Evolutionary conservation across 805 yeast genomes (phyloP).

Genomic region (Candida sakaeoensis): DNA sequence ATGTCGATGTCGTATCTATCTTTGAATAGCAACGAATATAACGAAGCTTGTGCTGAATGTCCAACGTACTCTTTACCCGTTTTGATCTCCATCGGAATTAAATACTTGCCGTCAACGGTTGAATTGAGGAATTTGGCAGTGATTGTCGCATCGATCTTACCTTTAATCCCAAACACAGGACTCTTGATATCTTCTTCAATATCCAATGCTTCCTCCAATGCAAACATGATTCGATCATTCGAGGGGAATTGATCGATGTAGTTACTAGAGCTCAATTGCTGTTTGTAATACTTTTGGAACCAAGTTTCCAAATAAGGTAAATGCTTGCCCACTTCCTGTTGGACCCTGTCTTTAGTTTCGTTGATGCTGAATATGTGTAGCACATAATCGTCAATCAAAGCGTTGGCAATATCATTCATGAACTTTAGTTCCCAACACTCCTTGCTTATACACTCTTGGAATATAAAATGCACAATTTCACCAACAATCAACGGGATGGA

Average conservation of each 20-base stretch:
- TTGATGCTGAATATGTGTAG: constrained; percentile 56
- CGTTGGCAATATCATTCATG: constrained; percentile 37
- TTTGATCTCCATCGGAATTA: constrained; percentile 85
- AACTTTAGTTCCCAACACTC: constrained; percentile 34
- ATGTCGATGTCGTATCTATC: constrained; percentile 77
- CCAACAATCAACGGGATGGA: constrained; percentile 75
- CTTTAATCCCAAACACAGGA: constrained; percentile 84
- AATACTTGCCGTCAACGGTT: constrained; percentile 34
- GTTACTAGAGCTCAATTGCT: constrained; percentile 12
- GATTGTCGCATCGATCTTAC: constrained; percentile 84
- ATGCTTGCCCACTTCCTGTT: constrained; percentile 43
- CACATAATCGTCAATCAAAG: constrained; percentile 38
- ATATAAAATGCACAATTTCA: constrained; percentile 70
- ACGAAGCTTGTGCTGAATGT: constrained; percentile 82
- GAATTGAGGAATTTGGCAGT: constrained; percentile 46
- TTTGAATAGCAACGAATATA: constrained; percentile 73
- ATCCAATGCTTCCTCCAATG: constrained; percentile 66
- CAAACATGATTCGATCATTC: constrained; percentile 37
- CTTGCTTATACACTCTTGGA: constrained; percentile 53
- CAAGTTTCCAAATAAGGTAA: constrained; percentile 50
- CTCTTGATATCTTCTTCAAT: constrained; percentile 93
- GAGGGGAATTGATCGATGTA: constrained; percentile 23
- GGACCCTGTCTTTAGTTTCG: constrained; percentile 40
- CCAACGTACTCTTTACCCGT: constrained; percentile 68
- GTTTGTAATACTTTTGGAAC: constrained; percentile 44